Evolutionary conservation across 2,329 filamentous ascomycete species (phyloP), one percentile per base, ranked within the genome.

Genomic region (Chrysoporthe cubensis): DNA sequence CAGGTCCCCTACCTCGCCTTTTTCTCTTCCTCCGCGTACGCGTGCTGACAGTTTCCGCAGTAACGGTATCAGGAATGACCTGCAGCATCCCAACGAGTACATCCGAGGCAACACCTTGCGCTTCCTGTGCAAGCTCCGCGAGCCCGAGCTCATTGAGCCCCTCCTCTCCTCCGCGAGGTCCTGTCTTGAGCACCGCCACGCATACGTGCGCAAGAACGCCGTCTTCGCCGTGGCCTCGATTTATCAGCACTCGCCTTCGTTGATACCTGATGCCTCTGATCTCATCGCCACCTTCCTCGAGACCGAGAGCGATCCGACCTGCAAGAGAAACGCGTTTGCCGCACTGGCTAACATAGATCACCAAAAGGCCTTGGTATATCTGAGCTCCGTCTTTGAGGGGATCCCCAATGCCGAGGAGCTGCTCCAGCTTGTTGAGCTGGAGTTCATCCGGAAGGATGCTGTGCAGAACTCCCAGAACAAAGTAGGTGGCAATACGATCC

Each of bases 381-480:
- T 99, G 57, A 94, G 91, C 79, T 88, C 88, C 43, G 92, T 96
- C 2, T 97, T 99, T 73, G 96, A 98, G 74, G 91, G 93, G 14
- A 94, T 99, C 63, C 91, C 94, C 46, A 97, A 97, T 76, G 92
- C 95, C 67, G 95, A 97, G 78, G 96, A 98, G 78, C 85, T 99
- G 69, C 83, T 98, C 70, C 94, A 98, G 77, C 85, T 99, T 71
- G 94, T 94, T 6, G 94, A 98, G 80, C 86, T 99, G 26, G 96
- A 98, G 79, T 99, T 99, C 78, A 97, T 99, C 75, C 89, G 96
- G 75, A 98, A 97, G 79, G 96, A 99, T 84, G 94, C 96, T n/a
- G 85, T 97, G 57, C 90, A 95, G 74, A 98, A 98, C 79, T 85
- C 93, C 2, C 91, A 95, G 76, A 97, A 98, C 81, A 99, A 98